Percentiles rank a stretch among this genome's conserved stretches.
Evolutionary conservation across 2,329 filamentous ascomycete species (phyloP).

Genomic region (Scopulariopsis brevicaulis): DNA sequence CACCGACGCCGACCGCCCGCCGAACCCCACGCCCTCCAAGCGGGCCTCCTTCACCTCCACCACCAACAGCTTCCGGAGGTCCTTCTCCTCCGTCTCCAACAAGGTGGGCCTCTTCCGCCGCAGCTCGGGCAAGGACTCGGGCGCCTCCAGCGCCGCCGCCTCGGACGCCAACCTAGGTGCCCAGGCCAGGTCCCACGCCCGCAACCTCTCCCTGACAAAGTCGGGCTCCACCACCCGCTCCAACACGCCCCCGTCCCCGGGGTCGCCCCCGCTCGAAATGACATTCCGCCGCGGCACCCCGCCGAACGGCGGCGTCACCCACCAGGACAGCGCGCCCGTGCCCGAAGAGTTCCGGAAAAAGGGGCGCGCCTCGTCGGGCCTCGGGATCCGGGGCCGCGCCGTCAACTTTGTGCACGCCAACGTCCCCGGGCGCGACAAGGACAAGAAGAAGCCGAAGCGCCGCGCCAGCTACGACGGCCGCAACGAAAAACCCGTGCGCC

Average conservation of each 20-base stretch:
- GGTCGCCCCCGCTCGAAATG: constrained; percentile 29
- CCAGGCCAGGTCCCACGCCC: constrained; percentile 7
- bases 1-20: neutral
- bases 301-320: constrained; percentile 10
- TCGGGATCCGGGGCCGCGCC: constrained; percentile 33
- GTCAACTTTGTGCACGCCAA: constrained; percentile 32
- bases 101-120: constrained; percentile 1
- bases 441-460: constrained; percentile 11
- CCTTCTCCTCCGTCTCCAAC: neutral
- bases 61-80: neutral
- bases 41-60: constrained; percentile 1
- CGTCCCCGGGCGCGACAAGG: constrained; percentile 3
- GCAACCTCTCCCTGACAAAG: constrained; percentile 33
- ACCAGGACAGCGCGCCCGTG: constrained; percentile 20
- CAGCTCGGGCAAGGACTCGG: neutral
- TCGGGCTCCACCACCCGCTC: constrained; percentile 33
- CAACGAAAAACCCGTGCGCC: constrained; percentile 8
- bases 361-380: constrained; percentile 36
- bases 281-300: constrained; percentile 13
- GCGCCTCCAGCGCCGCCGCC: neutral
- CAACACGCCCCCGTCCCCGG: constrained; percentile 38
- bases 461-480: constrained; percentile 36
- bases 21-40: neutral
- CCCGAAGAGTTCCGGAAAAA: constrained; percentile 37
- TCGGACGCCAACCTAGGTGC: constrained; percentile 1